These are phyloP conservation scores for Misopates orontium DNA, from an alignment of 257 asterid genomes.

Conservation along the genomic window DNA sequence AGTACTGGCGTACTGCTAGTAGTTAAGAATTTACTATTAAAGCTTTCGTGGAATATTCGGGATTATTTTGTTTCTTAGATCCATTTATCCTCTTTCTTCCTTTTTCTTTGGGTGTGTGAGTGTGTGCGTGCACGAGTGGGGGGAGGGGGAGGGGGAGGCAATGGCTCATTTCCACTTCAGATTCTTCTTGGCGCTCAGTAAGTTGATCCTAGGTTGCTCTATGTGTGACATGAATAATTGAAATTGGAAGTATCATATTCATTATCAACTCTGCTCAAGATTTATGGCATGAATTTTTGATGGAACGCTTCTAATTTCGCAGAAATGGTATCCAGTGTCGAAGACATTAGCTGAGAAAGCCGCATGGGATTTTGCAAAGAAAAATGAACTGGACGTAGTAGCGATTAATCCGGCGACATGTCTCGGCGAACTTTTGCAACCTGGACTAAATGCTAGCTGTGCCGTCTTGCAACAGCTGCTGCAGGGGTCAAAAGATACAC, in stretches of 20 bases:
- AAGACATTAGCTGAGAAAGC: slow-evolving; percentile 84
- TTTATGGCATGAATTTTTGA: background rate
- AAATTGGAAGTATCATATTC: no score
- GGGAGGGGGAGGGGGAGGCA: no score
- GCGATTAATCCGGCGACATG: slow-evolving; percentile 79
- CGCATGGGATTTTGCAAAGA: slow-evolving; percentile 76
- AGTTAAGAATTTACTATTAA: background rate
- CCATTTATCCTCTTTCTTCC: no score
- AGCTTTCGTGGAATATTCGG: background rate
- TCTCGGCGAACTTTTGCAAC: slow-evolving; percentile 75
- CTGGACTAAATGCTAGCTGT: slow-evolving; percentile 79
- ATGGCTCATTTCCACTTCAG: no score
- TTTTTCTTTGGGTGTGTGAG: no score
- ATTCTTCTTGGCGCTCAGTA: no score
- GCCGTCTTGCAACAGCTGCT: slow-evolving; percentile 79
- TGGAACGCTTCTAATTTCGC: slow-evolving; percentile 20
- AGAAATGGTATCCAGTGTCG: slow-evolving; percentile 95
- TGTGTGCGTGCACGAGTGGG: no score
- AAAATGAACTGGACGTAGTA: slow-evolving; percentile 63
- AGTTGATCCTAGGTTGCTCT: no score
- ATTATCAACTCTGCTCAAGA: no score
- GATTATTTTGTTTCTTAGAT: no score
- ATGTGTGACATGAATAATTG: no score
- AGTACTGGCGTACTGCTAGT: background rate
- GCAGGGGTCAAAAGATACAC: slow-evolving; percentile 75